These are phyloP conservation scores for Vanrija sp. DNA, from an alignment of 1,284 basidiomycete species.

Conservation along the genomic window DNA sequence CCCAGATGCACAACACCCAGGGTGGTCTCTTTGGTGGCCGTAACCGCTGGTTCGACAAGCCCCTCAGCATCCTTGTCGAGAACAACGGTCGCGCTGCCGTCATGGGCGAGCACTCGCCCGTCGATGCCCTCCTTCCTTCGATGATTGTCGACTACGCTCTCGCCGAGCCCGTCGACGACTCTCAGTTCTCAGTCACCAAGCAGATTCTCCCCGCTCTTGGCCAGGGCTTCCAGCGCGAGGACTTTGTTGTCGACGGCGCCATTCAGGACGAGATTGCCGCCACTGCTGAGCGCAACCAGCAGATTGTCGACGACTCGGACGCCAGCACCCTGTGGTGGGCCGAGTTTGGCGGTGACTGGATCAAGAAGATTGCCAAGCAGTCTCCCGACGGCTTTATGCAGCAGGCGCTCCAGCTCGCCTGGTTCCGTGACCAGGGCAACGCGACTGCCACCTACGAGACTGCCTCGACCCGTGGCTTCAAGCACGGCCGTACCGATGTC, in stretches of 20 bases:
- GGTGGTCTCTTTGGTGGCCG: conserved; percentile 63
- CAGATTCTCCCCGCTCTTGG: conserved; percentile 14
- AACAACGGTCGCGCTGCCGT: conserved; percentile 79
- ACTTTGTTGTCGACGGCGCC: conserved; percentile 69
- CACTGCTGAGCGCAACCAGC: conserved; percentile 60
- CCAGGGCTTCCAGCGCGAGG: conserved; percentile 62
- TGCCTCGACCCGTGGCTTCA: conserved; percentile 83
- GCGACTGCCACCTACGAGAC: conserved; percentile 95
- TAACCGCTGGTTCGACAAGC: conserved; percentile 94
- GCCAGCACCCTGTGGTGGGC: conserved; percentile 78
- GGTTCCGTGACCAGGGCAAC: conserved; percentile 70
- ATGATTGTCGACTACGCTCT: conserved; percentile 84
- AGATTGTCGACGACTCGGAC: conserved; percentile 74
- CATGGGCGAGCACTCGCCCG: conserved; percentile 88
- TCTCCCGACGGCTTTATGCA: conserved; percentile 90
- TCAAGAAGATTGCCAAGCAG: conserved; percentile 72
- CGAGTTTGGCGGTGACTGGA: conserved; percentile 86
- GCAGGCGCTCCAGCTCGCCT: conserved; percentile 90
- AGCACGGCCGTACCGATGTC: conserved; percentile 88
- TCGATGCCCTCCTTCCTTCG: conserved; percentile 87
- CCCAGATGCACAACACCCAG: conserved; percentile 73
- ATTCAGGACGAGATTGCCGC: conserved; percentile 59
- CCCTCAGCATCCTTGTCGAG: conserved; percentile 77
- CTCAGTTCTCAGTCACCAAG: conserved; percentile 40
- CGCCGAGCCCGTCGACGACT: conserved; percentile 59